Conservation (phyloP, 2,329 filamentous ascomycete species). For the Colletotrichum plurivorum region DNA sequence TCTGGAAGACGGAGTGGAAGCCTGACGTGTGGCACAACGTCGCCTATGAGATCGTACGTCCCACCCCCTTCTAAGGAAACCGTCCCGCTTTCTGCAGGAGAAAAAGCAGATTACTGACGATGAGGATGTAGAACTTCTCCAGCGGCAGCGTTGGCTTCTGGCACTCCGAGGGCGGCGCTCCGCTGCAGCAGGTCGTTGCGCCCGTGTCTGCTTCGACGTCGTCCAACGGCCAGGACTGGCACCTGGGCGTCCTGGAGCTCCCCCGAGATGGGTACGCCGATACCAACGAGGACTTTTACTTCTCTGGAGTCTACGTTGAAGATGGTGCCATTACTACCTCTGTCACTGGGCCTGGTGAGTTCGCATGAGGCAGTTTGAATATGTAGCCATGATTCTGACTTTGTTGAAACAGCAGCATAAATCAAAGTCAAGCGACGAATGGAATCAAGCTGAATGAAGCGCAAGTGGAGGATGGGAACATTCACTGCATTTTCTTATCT, state of each 20-base stretch:
- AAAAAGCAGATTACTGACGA: neutral
- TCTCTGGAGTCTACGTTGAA: constrained; percentile 81
- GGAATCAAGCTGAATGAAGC: no score
- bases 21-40: constrained; percentile 81
- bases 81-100: no score
- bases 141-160: constrained; percentile 75
- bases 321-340: constrained; percentile 50
- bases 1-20: constrained; percentile 75
- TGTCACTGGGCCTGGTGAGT: constrained; percentile 46
- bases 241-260: constrained; percentile 78
- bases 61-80: neutral
- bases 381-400: neutral
- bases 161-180: constrained; percentile 74
- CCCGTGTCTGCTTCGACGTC: constrained; percentile 73
- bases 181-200: constrained; percentile 70
- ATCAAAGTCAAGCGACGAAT: no score
- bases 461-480: no score
- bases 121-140: constrained; percentile 65
- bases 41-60: constrained; percentile 75
- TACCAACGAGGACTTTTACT: constrained; percentile 76
- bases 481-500: no score
- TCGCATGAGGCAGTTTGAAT: no score
- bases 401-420: constrained; percentile 9
- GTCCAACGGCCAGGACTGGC: constrained; percentile 80
- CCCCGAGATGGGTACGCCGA: constrained; percentile 69